Conservation (phyloP, 75 land plant genomes). For the Pinus albicaulis region DNA sequence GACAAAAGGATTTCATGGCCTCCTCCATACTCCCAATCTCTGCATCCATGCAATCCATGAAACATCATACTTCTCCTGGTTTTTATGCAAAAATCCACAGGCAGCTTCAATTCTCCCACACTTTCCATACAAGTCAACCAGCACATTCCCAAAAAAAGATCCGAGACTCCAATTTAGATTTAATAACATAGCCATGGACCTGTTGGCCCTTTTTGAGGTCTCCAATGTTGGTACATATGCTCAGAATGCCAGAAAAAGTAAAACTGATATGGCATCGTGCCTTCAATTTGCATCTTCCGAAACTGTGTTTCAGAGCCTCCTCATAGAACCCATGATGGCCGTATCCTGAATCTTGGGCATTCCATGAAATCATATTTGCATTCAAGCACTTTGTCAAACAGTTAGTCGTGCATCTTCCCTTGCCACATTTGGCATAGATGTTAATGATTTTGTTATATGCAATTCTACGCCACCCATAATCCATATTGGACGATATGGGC, state of each 20-base stretch:
- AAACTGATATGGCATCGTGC: not conserved
- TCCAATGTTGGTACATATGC: slow-evolving; percentile 4
- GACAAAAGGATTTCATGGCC: slow-evolving; percentile 14
- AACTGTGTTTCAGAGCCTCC: too few species aligned
- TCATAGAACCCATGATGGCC: too few species aligned
- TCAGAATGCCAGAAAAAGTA: slow-evolving; percentile 4
- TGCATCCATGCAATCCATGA: too few species aligned
- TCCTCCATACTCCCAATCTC: slow-evolving; percentile 14
- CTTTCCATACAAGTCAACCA: slow-evolving; percentile 11
- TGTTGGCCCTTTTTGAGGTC: slow-evolving; percentile 5
- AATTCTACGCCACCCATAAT: not conserved
- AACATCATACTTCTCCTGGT: too few species aligned
- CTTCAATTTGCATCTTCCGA: not conserved
- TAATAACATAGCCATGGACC: slow-evolving; percentile 1
- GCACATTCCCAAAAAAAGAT: slow-evolving; percentile 4
- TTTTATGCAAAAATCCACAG: too few species aligned
- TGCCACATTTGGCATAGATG: too few species aligned
- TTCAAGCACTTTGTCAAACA: too few species aligned
- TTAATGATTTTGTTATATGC: too few species aligned
- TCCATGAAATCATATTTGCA: too few species aligned
- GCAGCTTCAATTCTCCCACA: slow-evolving; percentile 13
- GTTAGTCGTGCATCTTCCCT: too few species aligned
- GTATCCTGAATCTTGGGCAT: too few species aligned
- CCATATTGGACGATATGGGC: not conserved
- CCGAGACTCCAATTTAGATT: slow-evolving; percentile 6